A percentile compares a stretch with the other conserved stretches of the same genome.
Conservation (phyloP, 2,329 filamentous ascomycete genomes). For the Talaromyces sp. region DNA sequence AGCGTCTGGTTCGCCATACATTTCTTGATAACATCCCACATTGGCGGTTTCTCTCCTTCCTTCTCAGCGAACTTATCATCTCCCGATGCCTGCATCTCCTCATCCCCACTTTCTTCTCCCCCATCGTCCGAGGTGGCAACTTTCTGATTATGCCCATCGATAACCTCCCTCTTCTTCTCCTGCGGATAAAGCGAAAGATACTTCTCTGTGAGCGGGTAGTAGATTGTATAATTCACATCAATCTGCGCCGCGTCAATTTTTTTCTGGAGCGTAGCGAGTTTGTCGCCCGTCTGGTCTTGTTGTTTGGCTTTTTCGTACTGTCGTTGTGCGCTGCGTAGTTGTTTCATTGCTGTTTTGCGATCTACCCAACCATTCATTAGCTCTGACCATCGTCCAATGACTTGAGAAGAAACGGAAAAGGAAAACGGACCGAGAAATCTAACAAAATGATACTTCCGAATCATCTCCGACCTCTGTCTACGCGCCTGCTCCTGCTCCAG, state of each 20-base stretch:
- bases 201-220: conserved; percentile 58
- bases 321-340: conserved; percentile 31
- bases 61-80: background rate
- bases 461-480: conserved; percentile 53
- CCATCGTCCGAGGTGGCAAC: background rate
- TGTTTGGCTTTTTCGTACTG: conserved; percentile 41
- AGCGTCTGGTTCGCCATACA: conserved; percentile 44
- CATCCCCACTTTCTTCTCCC: background rate
- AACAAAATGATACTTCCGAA: conserved; percentile 63
- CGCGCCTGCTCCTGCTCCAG: conserved; percentile 49
- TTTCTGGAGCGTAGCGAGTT: conserved; percentile 29
- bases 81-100: conserved; percentile 20
- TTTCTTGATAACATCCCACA: conserved; percentile 46
- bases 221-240: conserved; percentile 62
- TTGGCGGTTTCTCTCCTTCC: conserved; percentile 33
- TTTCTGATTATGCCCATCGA: background rate
- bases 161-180: conserved; percentile 28
- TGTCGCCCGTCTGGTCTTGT: conserved; percentile 3
- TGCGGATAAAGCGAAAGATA: conserved; percentile 57
- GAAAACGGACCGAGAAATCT: conserved; percentile 54
- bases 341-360: conserved; percentile 42
- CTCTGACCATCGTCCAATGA: background rate
- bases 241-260: conserved; percentile 51
- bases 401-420: background rate
- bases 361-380: conserved; percentile 26